Base-by-base conservation (phyloP, 768 basidiomycete genomes). In the Botryobasidium botryosum region DNA sequence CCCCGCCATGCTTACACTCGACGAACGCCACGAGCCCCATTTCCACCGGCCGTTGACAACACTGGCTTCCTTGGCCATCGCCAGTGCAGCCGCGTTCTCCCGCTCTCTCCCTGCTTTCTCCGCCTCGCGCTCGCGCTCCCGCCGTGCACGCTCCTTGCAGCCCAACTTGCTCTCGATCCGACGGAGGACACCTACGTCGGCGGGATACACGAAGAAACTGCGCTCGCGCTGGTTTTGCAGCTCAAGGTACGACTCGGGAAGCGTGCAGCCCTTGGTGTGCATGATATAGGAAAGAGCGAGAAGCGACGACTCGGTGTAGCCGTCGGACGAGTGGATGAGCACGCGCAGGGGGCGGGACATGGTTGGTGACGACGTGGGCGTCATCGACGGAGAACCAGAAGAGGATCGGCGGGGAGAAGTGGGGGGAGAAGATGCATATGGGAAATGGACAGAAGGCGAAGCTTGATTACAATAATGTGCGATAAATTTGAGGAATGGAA, bases 231-330 rank as follows among this genome's bases (percentile, higher is more conserved):
- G 39, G 12, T 63, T 57, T 62, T 97, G 92, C 51, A 97, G 70
- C 57, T 87, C 79, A 26, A 96, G 66, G 63, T 92, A 96, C 5
- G 90, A 92, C 57, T 91, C 86, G 6, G 90, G 85, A 6, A 94
- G 70, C 40, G 67, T 62, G 28, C 81, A 62, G 17, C 65, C 63
- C 45, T 71, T 72, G 43, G 77, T 63, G 21, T 73, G 74, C 90
- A 97, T 96, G 50, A 94, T 65, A 41, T 92, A 72, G 51, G 75
- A 75, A 43, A 96, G 67, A 18, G 88, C 90, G 43, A 87, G 75
- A 5, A 91, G 76, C 21, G 80, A 82, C 7, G 84, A 82, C 60
- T 96, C 91, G 20, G 92, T 96, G 64, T 92, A 88, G 40, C 85
- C 87, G 58, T 91, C 87, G 15, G 78, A 71, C 15, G 79, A 81